A percentile compares a stretch with the other conserved stretches of the same genome.
Conservation (phyloP, 2,329 filamentous ascomycete species). For the Rhinocladiella mackenziei region DNA sequence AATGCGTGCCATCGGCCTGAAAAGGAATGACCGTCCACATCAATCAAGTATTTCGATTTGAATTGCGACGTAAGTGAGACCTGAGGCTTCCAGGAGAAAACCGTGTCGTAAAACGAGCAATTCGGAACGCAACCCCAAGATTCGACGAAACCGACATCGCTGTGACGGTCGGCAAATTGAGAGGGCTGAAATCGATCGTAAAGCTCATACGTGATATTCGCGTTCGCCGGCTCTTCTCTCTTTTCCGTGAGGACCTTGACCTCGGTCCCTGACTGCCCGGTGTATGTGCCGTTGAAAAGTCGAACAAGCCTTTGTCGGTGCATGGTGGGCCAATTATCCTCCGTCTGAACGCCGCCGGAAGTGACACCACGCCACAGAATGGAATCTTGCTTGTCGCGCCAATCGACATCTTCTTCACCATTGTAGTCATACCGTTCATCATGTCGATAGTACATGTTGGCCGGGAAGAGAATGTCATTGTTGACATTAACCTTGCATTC, state of each 20-base stretch:
- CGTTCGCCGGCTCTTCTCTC: slow-evolving; percentile 2
- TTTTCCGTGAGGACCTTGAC: slow-evolving; percentile 34
- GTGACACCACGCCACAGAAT: slow-evolving; percentile 64
- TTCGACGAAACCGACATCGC: slow-evolving; percentile 39
- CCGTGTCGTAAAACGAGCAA: slow-evolving; percentile 37
- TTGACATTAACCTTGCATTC: slow-evolving; percentile 66
- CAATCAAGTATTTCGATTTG: slow-evolving; percentile 37
- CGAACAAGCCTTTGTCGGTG: slow-evolving; percentile 40
- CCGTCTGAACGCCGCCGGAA: slow-evolving; percentile 56
- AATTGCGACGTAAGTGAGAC: slow-evolving; percentile 36
- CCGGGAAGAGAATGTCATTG: slow-evolving; percentile 66
- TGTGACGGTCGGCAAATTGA: slow-evolving; percentile 35
- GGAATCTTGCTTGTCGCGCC: slow-evolving; percentile 54
- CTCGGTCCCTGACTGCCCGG: slow-evolving; percentile 25
- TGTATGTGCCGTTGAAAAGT: slow-evolving; percentile 36
- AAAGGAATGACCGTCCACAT: slow-evolving; percentile 41
- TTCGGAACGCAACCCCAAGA: slow-evolving; percentile 38
- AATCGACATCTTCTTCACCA: slow-evolving; percentile 51
- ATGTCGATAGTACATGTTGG: slow-evolving; percentile 61
- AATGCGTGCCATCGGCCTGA: slow-evolving; percentile 43
- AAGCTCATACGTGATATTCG: slow-evolving; percentile 30
- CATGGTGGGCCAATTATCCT: slow-evolving; percentile 37
- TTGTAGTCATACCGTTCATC: slow-evolving; percentile 59
- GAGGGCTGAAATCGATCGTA: slow-evolving; percentile 32
- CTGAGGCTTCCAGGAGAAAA: slow-evolving; percentile 31